Percentiles rank a stretch among this genome's conserved stretches.
Conservation (phyloP, 1,284 basidiomycete genomes). For the Binderoboletus segoi region DNA sequence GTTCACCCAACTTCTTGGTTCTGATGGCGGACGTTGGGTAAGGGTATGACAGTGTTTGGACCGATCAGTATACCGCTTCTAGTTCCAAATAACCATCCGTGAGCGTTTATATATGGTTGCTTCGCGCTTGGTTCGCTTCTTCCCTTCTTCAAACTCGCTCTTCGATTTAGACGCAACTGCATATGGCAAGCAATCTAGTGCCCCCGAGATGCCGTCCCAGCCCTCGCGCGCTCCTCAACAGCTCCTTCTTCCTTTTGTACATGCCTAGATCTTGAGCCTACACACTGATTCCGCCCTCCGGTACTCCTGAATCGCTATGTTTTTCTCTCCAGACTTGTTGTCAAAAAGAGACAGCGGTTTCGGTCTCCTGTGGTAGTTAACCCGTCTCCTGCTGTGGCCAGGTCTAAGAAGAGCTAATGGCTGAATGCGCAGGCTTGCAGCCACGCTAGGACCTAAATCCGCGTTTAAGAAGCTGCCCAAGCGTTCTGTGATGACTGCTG, state of each 20-base stretch:
- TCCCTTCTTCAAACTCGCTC: slow-evolving; percentile 9
- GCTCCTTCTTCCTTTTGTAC: background rate
- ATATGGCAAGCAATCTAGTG: slow-evolving; percentile 1
- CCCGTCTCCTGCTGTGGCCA: background rate
- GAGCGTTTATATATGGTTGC: slow-evolving; percentile 4
- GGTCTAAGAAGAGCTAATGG: slow-evolving; percentile 9
- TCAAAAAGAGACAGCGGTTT: slow-evolving; percentile 78
- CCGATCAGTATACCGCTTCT: slow-evolving; percentile 12
- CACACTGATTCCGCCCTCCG: background rate
- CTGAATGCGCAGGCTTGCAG: slow-evolving; percentile 69
- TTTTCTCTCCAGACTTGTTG: slow-evolving; percentile 74
- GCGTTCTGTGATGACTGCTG: slow-evolving; percentile 77
- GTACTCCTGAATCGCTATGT: slow-evolving; percentile 48
- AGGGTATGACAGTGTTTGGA: slow-evolving; percentile 29
- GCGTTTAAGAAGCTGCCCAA: slow-evolving; percentile 81
- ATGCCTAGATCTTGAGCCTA: background rate
- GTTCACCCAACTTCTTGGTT: slow-evolving; percentile 66
- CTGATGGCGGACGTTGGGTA: slow-evolving; percentile 44
- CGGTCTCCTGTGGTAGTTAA: slow-evolving; percentile 70
- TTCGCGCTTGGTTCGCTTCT: slow-evolving; percentile 28
- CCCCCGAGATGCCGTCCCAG: background rate
- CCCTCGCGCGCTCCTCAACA: background rate
- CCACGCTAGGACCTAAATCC: slow-evolving; percentile 83
- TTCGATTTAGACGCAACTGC: slow-evolving; percentile 2
- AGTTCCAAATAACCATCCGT: slow-evolving; percentile 13